A percentile compares a stretch with the other conserved stretches of the same genome.
phyloP scores from a whole-genome alignment of 352 stramenopile species.

The Pythium phragmiticola region DNA sequence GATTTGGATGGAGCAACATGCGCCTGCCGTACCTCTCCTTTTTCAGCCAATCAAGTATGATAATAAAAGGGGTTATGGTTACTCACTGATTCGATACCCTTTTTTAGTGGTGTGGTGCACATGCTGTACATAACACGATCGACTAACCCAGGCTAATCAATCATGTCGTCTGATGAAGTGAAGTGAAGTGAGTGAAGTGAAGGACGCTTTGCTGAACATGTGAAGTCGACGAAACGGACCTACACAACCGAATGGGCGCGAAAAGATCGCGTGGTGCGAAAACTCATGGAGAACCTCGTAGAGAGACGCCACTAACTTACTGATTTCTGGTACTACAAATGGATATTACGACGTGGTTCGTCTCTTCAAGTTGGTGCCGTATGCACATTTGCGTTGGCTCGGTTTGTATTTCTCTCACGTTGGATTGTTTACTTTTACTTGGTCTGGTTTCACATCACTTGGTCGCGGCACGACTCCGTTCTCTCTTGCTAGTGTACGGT shows the following conservation, averaged over 20 bases:
- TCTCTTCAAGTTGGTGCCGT: neutral
- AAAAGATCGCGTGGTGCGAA: no score
- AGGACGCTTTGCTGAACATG: no score
- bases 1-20: constrained; percentile 30
- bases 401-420: constrained; percentile 18
- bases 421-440: constrained; percentile 14
- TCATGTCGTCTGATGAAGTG: no score
- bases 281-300: no score
- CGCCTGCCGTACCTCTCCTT: neutral
- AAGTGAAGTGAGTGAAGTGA: no score
- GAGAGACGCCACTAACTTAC: no score
- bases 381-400: neutral
- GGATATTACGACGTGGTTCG: no score
- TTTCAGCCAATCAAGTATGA: constrained; percentile 17
- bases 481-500: constrained; percentile 30
- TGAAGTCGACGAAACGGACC: no score
- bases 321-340: no score
- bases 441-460: constrained; percentile 30
- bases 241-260: no score
- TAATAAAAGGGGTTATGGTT: neutral
- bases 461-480: constrained; percentile 24
- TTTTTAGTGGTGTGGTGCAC: constrained; percentile 13
- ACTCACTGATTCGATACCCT: neutral
- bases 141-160: no score
- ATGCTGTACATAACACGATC: neutral